Evolutionary conservation across 805 yeast genomes (phyloP).

Genomic region (Blastobotrys peoriensis): DNA sequence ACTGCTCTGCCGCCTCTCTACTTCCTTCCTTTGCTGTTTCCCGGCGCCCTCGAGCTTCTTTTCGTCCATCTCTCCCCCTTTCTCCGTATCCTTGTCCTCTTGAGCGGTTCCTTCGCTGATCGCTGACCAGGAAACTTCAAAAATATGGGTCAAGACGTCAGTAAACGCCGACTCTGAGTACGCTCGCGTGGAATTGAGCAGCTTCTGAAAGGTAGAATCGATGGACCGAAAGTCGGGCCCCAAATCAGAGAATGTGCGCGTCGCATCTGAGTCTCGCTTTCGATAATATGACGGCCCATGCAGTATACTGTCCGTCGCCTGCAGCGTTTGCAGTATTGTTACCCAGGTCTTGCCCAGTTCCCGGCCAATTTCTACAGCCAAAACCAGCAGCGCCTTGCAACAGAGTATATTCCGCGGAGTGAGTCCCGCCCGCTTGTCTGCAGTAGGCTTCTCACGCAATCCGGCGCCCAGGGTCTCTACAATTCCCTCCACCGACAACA

Average conservation of each 20-base stretch:
- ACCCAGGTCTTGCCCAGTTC: conserved; percentile 64
- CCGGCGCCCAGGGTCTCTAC: conserved; percentile 21
- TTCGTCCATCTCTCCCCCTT: not conserved
- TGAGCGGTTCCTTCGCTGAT: conserved; percentile 2
- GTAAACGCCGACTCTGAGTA: conserved; percentile 48
- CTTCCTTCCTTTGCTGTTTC: not conserved
- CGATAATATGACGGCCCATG: conserved; percentile 11
- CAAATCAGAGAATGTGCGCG: conserved; percentile 31
- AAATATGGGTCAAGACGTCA: conserved; percentile 39
- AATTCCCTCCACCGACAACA: conserved; percentile 16
- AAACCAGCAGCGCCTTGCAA: conserved; percentile 68
- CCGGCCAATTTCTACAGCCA: conserved; percentile 79
- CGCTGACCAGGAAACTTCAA: conserved; percentile 7
- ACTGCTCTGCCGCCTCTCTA: not conserved
- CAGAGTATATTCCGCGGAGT: conserved; percentile 68
- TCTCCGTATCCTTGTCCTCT: not conserved
- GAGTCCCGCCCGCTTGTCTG: conserved; percentile 23
- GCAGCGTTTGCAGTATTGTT: conserved; percentile 49
- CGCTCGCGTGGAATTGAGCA: conserved; percentile 55
- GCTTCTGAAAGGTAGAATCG: conserved; percentile 50
- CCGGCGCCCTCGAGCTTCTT: no score
- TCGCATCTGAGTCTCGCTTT: conserved; percentile 3
- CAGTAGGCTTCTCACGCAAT: not conserved
- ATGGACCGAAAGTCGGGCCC: conserved; percentile 40
- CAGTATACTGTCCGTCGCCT: conserved; percentile 21